Percentiles rank a stretch among this genome's conserved stretches.
Conservation (phyloP, 371 early-diverging fungal species). For the Saksenaea oblongispora region DNA sequence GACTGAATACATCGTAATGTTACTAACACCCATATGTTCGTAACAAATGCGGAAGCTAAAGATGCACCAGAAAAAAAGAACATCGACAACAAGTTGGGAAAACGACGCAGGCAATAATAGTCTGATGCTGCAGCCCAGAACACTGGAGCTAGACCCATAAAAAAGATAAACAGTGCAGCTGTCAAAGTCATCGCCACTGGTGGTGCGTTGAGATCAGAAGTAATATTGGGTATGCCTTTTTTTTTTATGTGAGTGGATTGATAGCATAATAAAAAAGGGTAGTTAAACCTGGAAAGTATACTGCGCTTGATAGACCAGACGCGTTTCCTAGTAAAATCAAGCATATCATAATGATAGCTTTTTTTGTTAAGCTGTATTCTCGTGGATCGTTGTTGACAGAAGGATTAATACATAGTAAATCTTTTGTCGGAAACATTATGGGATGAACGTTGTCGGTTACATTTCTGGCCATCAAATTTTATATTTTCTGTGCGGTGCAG, state of each 20-base stretch:
- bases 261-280: background rate
- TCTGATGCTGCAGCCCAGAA: conserved; percentile 42
- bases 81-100: conserved; percentile 51
- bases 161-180: conserved; percentile 46
- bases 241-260: background rate
- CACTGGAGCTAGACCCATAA: conserved; percentile 52
- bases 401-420: conserved; percentile 8
- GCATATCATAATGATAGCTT: conserved; percentile 20
- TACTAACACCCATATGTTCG: conserved; percentile 46
- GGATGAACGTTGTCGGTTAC: background rate
- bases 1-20: conserved; percentile 60
- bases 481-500: no score
- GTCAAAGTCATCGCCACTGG: conserved; percentile 37
- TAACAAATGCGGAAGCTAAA: conserved; percentile 56
- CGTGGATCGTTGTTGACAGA: conserved; percentile 32
- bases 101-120: conserved; percentile 49
- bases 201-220: conserved; percentile 9
- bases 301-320: conserved; percentile 29
- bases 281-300: conserved; percentile 6
- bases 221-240: background rate
- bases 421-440: background rate
- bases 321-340: conserved; percentile 20
- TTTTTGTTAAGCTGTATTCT: conserved; percentile 6
- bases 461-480: no score
- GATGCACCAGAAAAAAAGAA: conserved; percentile 51